Evolutionary conservation across 73 alveolate genomes (phyloP), one percentile per base, ranked within the genome.

Genomic region (Symbiodinium pilosum): DNA sequence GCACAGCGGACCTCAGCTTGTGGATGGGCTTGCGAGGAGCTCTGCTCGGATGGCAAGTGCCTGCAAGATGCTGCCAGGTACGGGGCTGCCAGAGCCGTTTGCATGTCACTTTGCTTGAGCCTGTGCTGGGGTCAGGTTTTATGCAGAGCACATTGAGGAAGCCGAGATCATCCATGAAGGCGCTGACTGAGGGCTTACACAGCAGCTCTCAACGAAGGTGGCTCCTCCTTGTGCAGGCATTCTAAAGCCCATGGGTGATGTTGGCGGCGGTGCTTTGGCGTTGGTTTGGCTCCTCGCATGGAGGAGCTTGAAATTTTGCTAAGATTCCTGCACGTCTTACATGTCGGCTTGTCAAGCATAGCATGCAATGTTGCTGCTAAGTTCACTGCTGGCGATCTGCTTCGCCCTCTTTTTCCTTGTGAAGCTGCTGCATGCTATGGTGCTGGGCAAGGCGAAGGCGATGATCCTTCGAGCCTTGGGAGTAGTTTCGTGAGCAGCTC

Each of bases 381-480:
- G 94, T 81, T 89, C 95, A 40, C 34, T 89, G 71, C 87, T 89
- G 87, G 95, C 75, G 87, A 68, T 89, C 38, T 89, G 95, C 95
- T 11, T 89, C 41, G 30, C 95, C 40, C 87, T 89, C 73, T 89
- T 89, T 24, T 89, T 86, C 73, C 73, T 89, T 86, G 95, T 89
- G 95, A 89, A 89, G 95, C 73, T 89, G 64, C 87, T 89, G 95
- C 86, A 89, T n/a, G 75, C 87, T 38, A 32, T 89, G 43, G 47
- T 89, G 38, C 86, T 89, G 20, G 95, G 95, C 69, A 34, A 47
- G 83, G 95, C 95, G 43, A 89, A 89, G 38, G 87, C 86, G 20
- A 89, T 89, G 75, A 89, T 89, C 47, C 38, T 89, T 21, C 75
- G 94, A 28, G 14, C 4, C 94, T 34, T 56, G 94, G 94, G n/a